Evolutionary conservation across 2,329 filamentous ascomycete species (phyloP).

Genomic region (Metarhizium album): DNA sequence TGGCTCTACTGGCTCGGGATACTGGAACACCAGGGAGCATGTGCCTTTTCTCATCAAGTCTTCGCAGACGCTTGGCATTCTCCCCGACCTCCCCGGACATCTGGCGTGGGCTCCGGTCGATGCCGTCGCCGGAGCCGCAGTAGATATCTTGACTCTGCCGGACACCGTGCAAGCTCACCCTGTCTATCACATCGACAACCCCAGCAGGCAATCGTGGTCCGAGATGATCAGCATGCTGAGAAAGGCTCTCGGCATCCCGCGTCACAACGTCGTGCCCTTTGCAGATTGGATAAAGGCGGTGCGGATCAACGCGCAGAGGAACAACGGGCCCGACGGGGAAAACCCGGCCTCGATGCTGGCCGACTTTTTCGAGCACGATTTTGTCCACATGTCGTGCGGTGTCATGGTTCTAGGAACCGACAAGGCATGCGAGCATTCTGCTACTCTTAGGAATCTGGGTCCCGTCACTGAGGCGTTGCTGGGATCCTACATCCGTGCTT

Average conservation of each 20-base stretch:
- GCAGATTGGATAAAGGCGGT: constrained; percentile 7
- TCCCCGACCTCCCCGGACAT: constrained; percentile 29
- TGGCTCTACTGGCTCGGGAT: constrained; percentile 35
- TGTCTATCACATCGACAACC: constrained; percentile 16
- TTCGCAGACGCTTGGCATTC: constrained; percentile 29
- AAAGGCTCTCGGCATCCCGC: constrained; percentile 4
- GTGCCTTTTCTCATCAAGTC: constrained; percentile 39
- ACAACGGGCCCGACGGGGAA: neutral
- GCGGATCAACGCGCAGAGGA: neutral
- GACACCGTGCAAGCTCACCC: constrained; percentile 1
- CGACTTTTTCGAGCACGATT: constrained; percentile 9
- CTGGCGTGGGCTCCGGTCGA: constrained; percentile 38
- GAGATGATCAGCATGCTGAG: constrained; percentile 8
- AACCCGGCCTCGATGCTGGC: constrained; percentile 7
- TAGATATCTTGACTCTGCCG: constrained; percentile 6
- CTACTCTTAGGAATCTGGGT: constrained; percentile 2
- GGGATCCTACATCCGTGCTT: constrained; percentile 3
- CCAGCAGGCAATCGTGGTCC: constrained; percentile 10
- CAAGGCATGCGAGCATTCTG: constrained; percentile 8
- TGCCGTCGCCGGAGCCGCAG: constrained; percentile 7
- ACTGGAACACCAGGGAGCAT: constrained; percentile 45
- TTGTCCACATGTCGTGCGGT: constrained; percentile 9
- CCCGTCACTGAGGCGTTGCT: constrained; percentile 5
- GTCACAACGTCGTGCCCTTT: constrained; percentile 5
- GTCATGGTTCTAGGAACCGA: constrained; percentile 6